These are phyloP conservation scores for Primulina eburnea DNA, from an alignment of 257 asterid species.

Conservation along the genomic window DNA sequence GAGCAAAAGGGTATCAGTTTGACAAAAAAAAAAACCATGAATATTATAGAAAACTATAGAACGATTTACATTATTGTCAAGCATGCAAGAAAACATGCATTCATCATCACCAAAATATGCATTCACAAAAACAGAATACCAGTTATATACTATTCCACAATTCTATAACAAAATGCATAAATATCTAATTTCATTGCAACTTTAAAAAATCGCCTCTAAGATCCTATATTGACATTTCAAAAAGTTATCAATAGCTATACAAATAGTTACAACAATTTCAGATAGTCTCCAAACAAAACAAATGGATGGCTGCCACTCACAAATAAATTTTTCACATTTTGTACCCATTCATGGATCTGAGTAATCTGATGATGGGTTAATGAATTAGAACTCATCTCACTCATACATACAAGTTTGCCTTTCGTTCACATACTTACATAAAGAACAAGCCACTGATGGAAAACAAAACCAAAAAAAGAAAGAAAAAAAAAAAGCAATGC, in stretches of 20 bases:
- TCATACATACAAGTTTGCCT: no score
- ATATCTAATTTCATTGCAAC: no score
- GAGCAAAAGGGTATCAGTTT: not conserved
- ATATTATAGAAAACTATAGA: not conserved
- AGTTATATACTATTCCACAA: not conserved
- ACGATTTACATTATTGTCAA: not conserved
- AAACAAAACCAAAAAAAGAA: no score
- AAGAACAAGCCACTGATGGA: not conserved
- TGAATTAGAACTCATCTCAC: no score
- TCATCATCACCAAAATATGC: not conserved
- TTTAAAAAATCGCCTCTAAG: not conserved
- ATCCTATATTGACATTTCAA: not conserved
- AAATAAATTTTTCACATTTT: not conserved
- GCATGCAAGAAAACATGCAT: not conserved
- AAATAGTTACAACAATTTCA: no score
- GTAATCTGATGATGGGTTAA: no score
- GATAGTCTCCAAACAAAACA: no score
- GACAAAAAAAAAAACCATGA: slow-evolving; percentile 1
- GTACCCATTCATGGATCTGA: not conserved
- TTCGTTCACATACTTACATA: no score
- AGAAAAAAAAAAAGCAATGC: not conserved
- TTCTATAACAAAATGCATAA: not conserved
- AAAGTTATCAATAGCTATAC: not conserved
- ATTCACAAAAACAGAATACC: not conserved
- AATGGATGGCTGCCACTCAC: not conserved